Base-by-base conservation (phyloP, 352 stramenopile genomes). In the Phytopythium litorale region DNA sequence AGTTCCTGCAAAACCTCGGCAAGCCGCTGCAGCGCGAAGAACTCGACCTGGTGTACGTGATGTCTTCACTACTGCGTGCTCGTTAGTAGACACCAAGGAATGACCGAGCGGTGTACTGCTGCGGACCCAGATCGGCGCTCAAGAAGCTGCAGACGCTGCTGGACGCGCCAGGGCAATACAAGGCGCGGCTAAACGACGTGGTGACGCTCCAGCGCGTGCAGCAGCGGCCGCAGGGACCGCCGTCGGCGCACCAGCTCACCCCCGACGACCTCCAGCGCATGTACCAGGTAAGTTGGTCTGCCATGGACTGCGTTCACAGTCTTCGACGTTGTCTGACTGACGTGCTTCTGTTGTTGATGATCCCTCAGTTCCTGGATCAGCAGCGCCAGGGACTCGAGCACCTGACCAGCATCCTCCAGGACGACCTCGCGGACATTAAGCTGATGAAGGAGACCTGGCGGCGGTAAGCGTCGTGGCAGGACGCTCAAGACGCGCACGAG, bases 361-460 rank as follows among this genome's bases (percentile, higher is more conserved):
- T 63, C 57, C 1, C 32, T 23, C 52, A 91, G 84, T 85, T 96
- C 63, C 64, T 96, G 52, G 81, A 96, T 67, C 89, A 92, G 66
- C 87, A 96, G 60, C 81, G 87, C 54, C 84, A 96, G 63, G 84
- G 87, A 0, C 65, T 96, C 6, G 87, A 96, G 63, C 84, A 92
- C 66, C 45, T 96, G 60, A 92, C 87, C 21, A 88, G 67, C 56
- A 81, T 94, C 35, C 65, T 96, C 37, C 91, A 92, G 70, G 84
- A 96, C 46, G 87, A 94, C 64, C 71, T 96, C 16, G 84, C 78
- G 32, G 87, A 94, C 63, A 91, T 96, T 51, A 79, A 96, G 65
- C 79, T 96, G 58, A 94, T 96, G 66, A 88, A 93, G 64, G 85
- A 94, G 64, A 91, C 81, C 1, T 92, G 79, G 87, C 78, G 80